Conservation (phyloP, 78 protist species). For the Dictyostelium purpureum region DNA sequence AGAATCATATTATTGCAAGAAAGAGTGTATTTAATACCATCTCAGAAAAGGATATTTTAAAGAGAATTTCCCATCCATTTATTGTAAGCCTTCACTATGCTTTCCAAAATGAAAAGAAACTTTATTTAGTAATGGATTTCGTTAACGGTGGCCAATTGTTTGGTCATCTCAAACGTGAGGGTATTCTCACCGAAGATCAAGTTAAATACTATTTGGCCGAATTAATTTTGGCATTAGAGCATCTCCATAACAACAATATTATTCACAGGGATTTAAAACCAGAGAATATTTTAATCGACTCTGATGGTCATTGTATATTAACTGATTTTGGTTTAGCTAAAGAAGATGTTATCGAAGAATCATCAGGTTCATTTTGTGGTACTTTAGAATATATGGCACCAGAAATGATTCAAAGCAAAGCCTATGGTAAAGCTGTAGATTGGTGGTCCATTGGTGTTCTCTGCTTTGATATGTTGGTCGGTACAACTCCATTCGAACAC, state of each 20-base stretch:
- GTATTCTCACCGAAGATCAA: conserved; percentile 62
- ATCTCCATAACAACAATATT: conserved; percentile 72
- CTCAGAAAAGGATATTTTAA: conserved; percentile 90
- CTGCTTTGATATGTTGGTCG: conserved; percentile 89
- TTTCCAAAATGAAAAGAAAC: conserved; percentile 89
- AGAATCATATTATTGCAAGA: conserved; percentile 52
- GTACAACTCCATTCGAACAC: conserved; percentile 80
- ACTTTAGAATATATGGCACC: conserved; percentile 76
- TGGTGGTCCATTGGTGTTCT: conserved; percentile 96
- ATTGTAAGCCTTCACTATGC: conserved; percentile 93
- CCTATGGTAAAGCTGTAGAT: conserved; percentile 64
- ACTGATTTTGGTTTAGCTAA: conserved; percentile 81
- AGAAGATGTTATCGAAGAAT: conserved; percentile 38
- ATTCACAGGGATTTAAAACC: conserved; percentile 82
- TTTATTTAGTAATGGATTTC: conserved; percentile 88
- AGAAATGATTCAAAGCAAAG: conserved; percentile 56
- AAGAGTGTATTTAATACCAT: conserved; percentile 86
- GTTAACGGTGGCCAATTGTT: conserved; percentile 87
- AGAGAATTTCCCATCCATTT: conserved; percentile 88
- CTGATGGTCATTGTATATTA: conserved; percentile 62
- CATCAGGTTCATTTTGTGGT: conserved; percentile 39
- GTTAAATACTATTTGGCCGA: conserved; percentile 92
- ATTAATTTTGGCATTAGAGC: conserved; percentile 84
- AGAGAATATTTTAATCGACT: conserved; percentile 73
- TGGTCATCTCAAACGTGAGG: conserved; percentile 86